Base-by-base conservation (phyloP, 106 monocot genomes). In the Ottelia alismoides region DNA sequence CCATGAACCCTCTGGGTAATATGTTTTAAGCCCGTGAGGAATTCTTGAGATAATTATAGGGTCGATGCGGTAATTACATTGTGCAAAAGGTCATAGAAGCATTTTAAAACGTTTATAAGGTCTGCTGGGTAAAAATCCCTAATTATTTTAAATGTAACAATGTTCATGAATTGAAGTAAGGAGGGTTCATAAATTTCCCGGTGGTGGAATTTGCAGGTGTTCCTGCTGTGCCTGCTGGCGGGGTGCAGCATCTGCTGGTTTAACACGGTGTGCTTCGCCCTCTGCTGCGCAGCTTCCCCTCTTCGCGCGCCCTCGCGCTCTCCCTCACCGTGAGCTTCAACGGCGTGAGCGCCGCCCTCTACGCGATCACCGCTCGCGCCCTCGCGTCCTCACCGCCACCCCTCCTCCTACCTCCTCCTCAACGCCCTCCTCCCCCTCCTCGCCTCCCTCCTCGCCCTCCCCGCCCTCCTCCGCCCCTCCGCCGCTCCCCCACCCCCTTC, bases 201-300 rank as follows among this genome's bases (percentile, higher is more conserved):
- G n/a, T n/a, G n/a, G n/a, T n/a, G n/a, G n/a, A n/a, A 21, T 16
- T 26, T 61, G 54, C 71, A 87, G 86, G 82, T 87, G 21, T 87
- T 83, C 57, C 40, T 86, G 26, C 45, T 79, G 11, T 85, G 92
- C 71, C 57, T 86, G 22, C 25, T 92, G 22, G 82, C 79, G 0
- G 92, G 92, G 3, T 74, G 68, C 48, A 87, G 86, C 72, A 87
- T 87, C 45, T 87, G 82, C 59, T 92, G 92, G 92, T 87, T 87
- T 72, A 86, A 87, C 77, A 92, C 92, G 0, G 74, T 87, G 1
- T 82, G 82, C 66, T 87, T 92, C 58, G 78, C 87, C 11, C 74
- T 87, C 30, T 92, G 92, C 79, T 74, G 25, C 72, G 68, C 14
- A 83, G 74, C 31, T 92, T 92, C 77, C 55, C 79, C n/a, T 24